Base-by-base conservation (phyloP, 2,329 filamentous ascomycete species). In the Colletotrichum somersetense region DNA sequence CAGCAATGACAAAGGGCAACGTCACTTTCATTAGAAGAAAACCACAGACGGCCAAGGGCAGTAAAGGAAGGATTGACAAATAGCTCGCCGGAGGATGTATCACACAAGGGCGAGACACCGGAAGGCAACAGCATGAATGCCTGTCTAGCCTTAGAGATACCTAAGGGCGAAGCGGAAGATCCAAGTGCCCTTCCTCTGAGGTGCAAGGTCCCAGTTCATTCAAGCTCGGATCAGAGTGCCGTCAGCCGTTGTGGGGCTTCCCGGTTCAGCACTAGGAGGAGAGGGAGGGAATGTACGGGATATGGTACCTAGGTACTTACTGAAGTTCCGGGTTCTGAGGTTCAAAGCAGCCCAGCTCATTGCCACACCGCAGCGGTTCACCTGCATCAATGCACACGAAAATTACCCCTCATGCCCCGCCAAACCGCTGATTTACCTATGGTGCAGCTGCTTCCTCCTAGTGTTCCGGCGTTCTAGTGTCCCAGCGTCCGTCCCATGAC, bases 401-500 rank as follows among this genome's bases (percentile, higher is more conserved):
- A 73, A 71, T 66, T 71, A 73, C 71, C 71, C 71, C 71, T 71
- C 71, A 59, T 73, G 67, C 67, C 71, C 70, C 69, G 65, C 69
- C 58, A 72, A 63, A 69, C 69, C 68, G 30, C 69, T 59, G 46
- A 63, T 72, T 68, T 65, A 42, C 40, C 40, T 42, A 5, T 42
- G 50, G 65, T 59, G 65, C 58, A 67, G 68, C 57, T 71, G 65
- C 68, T 35, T 67, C 44, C 26, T 57, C 58, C 59, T n/a, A 55
- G 40, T 46, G 44, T 52, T 23, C 50, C 56, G 55, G n/a, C 48
- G 20, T 53, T 30, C 50, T 35, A 55, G 40, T 33, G 26, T 26
- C 46, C n/a, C 20, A 46, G 33, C 23, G 35, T 61, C 58, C 58
- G 18, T 46, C 40, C 42, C 42, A 30, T 30, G 65, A 35, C 30